Evolutionary conservation across 1,284 basidiomycete species (phyloP), one percentile per base, ranked within the genome.

Genomic region (Tylopilus sp.): DNA sequence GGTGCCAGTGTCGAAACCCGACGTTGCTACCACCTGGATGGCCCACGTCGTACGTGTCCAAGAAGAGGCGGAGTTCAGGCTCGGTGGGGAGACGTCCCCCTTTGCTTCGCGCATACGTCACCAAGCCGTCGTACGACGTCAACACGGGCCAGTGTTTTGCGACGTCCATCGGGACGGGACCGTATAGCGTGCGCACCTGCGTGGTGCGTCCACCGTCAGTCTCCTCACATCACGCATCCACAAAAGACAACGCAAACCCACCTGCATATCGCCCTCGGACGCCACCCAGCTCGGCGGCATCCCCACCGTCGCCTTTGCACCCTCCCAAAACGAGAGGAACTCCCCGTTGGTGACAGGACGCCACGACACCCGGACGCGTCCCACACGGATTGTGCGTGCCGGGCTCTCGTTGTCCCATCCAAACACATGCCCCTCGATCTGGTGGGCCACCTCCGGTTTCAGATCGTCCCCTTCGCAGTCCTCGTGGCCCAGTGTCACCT

Each of bases 321-420:
- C 75, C 32, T 74, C 77, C 84, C 86, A 90, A 74, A 88, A 92
- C 3, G 63, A 74, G 71, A 86, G 86, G 75, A 91, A 94, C 71
- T 95, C 85, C 19, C 90, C 90, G 72, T 99, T 99, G 58, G 91
- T 94, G 57, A 99, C 85, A 2, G 96, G 96, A 66, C 94, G 84
- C 83, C 93, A 93, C 53, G 92, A 91, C 60, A 98, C 91, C 66
- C 84, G 86, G 83, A 98, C 91, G 61, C 84, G 60, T 33, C 81
- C 84, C 12, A 94, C 88, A 0, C 85, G 71, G 18, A 91, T 86
- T 22, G 77, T 76, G 29, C 92, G 82, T 68, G 82, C 81, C 2
- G 96, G 95, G 73, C 91, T 86, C 83, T 99, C 97, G 73, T 95
- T 97, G 79, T 99, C 98, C 97, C 97, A 99, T 0, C 97, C 98